A percentile compares a stretch with the other conserved stretches of the same genome.
Evolutionary conservation across 495 filamentous ascomycete genomes (phyloP).

Genomic region (Ascodesmis nigricans): DNA sequence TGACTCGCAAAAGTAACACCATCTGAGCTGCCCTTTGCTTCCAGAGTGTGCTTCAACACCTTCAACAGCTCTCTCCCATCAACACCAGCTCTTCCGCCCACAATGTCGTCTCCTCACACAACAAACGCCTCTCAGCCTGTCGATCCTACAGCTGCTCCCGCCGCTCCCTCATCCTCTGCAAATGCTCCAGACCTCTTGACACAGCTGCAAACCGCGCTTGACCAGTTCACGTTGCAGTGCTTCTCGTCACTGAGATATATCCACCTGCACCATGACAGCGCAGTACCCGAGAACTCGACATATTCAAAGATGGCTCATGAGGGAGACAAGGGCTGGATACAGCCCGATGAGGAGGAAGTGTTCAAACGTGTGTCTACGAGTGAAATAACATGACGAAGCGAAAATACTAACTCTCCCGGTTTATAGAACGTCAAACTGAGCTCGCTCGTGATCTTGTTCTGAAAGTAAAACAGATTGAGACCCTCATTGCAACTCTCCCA

Average conservation of each 20-base stretch:
- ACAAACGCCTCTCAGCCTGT: too few species aligned
- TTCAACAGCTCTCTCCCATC: too few species aligned
- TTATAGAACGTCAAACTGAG: slow-evolving; percentile 48
- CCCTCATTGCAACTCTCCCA: slow-evolving; percentile 59
- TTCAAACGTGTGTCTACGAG: neutral
- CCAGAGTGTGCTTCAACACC: too few species aligned
- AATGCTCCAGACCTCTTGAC: slow-evolving; percentile 79
- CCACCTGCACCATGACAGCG: slow-evolving; percentile 56
- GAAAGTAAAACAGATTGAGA: slow-evolving; percentile 88
- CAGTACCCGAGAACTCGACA: slow-evolving; percentile 37
- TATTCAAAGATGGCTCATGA: slow-evolving; percentile 36
- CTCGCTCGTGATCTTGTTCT: slow-evolving; percentile 68
- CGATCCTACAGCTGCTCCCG: too few species aligned
- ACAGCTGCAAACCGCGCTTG: slow-evolving; percentile 83
- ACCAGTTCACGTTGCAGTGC: slow-evolving; percentile 37
- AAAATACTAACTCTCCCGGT: slow-evolving; percentile 6
- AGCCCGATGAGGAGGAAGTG: neutral
- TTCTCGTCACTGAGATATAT: slow-evolving; percentile 47
- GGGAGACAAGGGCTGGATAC: slow-evolving; percentile 24
- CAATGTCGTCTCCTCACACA: too few species aligned
- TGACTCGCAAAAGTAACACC: too few species aligned
- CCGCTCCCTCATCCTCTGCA: too few species aligned
- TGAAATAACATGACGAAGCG: neutral
- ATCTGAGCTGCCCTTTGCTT: too few species aligned
- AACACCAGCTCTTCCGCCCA: too few species aligned